These are phyloP conservation scores for Penicillium bialowiezense DNA, from an alignment of 495 filamentous ascomycete genomes.

Conservation along the genomic window DNA sequence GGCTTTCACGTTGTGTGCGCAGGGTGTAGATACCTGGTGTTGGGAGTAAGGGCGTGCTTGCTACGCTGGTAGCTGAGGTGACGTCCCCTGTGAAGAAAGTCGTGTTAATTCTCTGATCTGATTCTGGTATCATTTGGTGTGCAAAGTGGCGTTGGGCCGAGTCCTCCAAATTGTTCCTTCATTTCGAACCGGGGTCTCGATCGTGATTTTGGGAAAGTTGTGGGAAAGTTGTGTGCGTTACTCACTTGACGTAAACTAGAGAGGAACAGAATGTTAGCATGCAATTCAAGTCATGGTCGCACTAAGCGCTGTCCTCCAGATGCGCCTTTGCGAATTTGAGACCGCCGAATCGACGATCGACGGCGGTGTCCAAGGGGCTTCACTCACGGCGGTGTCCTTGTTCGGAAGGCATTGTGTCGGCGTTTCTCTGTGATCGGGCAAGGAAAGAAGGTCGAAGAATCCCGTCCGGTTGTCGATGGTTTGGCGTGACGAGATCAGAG, in stretches of 20 bases:
- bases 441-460: conserved; percentile 49
- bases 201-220: conserved; percentile 28
- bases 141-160: background rate
- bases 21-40: conserved; percentile 54
- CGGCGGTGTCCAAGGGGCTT: conserved; percentile 14
- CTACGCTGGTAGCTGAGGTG: conserved; percentile 93
- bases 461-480: conserved; percentile 49
- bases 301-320: conserved; percentile 7
- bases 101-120: conserved; percentile 34
- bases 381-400: conserved; percentile 81
- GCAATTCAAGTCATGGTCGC: conserved; percentile 7
- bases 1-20: conserved; percentile 10
- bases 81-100: conserved; percentile 64
- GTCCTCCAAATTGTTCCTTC: conserved; percentile 12
- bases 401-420: conserved; percentile 77
- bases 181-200: conserved; percentile 14
- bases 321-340: conserved; percentile 16
- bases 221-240: conserved; percentile 32
- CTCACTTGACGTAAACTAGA: conserved; percentile 93
- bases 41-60: conserved; percentile 79
- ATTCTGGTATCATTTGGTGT: conserved; percentile 6
- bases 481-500: conserved; percentile 1
- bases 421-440: conserved; percentile 46
- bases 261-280: conserved; percentile 35
- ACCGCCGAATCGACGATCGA: conserved; percentile 11